Evolutionary conservation across 2,329 filamentous ascomycete species (phyloP).

Genomic region (Chaetothyriales sp.): DNA sequence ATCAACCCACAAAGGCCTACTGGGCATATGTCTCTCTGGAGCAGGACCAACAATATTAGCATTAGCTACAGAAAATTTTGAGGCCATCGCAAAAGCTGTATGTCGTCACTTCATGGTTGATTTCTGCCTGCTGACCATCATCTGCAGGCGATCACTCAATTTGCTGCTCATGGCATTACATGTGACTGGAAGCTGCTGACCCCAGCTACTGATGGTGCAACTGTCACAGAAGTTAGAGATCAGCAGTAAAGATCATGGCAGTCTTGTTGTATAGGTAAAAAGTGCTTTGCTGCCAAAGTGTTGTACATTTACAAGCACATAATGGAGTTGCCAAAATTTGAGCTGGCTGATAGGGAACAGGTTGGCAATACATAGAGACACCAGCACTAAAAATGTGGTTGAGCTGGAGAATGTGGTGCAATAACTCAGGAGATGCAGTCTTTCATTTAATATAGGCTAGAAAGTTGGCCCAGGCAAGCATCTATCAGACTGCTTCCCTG

Average conservation of each 20-base stretch:
- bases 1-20: slow-evolving; percentile 66
- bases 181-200: slow-evolving; percentile 82
- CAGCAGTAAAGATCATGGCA: slow-evolving; percentile 1
- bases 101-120: slow-evolving; percentile 50
- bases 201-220: slow-evolving; percentile 54
- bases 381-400: background rate
- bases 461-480: background rate
- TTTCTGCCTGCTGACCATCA: background rate
- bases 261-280: background rate
- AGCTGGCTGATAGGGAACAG: background rate
- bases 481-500: background rate
- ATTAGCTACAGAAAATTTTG: slow-evolving; percentile 78
- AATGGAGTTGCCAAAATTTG: background rate
- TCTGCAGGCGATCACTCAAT: background rate
- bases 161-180: slow-evolving; percentile 39
- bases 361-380: background rate
- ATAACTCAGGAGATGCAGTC: background rate
- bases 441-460: background rate
- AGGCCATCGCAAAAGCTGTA: slow-evolving; percentile 67
- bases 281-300: background rate
- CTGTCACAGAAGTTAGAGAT: slow-evolving; percentile 19
- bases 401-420: background rate
- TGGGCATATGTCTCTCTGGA: slow-evolving; percentile 88
- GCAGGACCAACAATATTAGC: slow-evolving; percentile 91
- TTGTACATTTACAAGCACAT: background rate